Base-by-base conservation (phyloP, 2,329 filamentous ascomycete genomes). In the Colletotrichum sp. region DNA sequence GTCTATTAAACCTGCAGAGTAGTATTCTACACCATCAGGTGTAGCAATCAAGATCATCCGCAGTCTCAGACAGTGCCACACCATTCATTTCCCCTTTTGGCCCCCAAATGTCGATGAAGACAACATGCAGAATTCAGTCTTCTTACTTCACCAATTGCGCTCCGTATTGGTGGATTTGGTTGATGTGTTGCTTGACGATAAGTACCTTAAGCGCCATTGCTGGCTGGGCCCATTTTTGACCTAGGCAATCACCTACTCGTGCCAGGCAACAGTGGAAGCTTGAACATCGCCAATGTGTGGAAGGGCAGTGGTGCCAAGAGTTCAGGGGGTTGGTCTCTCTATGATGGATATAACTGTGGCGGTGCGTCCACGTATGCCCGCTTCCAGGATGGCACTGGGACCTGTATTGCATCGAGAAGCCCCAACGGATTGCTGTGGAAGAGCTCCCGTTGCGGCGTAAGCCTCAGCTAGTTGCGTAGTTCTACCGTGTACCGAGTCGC, bases 1-100 rank as follows among this genome's bases (percentile, higher is more conserved):
- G 71, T 82, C 80, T 26, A 69, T 84, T 2, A 49, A 63, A 6
- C 72, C 69, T 32, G 72, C 62, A 9, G 34, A 70, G 28, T 63
- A 59, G 55, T 59, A 59, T 49, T 49, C 1, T n/a, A 49, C 9
- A n/a, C 0, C 39, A 49, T 49, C 18, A 49, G 18, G 18, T 12
- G 18, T 49, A n/a, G 39, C 39, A 49, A 49, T n/a, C 39, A n/a
- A 49, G 39, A 49, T 49, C 39, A 49, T n/a, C 9, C 39, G 18
- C 18, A 12, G 12, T 2, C 18, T 12, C 18, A 12, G 9, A 44
- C 1, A n/a, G 18, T n/a, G n/a, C 44, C 44, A 13, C n/a, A 49
- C 3, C 44, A 13, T 49, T 49, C 12, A 49, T 49, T 21, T 49
- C n/a, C 10, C 44, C 0, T 21, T 49, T 49, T 49, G 10, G 6